Percentiles rank a stretch among this genome's conserved stretches.
phyloP scores from a whole-genome alignment of 1,284 basidiomycete species.

The Malassezia psittaci region DNA sequence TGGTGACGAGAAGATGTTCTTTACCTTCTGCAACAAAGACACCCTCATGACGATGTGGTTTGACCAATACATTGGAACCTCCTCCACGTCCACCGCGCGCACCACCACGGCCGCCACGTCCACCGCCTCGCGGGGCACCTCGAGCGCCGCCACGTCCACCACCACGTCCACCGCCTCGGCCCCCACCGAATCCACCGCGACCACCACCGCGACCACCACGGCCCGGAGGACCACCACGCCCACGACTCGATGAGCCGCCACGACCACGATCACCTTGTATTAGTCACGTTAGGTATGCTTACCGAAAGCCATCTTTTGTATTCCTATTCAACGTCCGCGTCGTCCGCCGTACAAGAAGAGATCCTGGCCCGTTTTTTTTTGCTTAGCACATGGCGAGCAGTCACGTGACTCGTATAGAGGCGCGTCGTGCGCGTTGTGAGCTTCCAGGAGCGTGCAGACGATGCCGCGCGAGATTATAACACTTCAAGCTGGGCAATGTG shows the following conservation, averaged over 20 bases:
- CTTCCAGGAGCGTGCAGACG: background rate
- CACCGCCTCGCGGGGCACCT: conserved; percentile 33
- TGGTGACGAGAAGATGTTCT: conserved; percentile 92
- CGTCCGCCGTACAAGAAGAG: conserved; percentile 8
- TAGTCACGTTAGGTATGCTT: conserved; percentile 14
- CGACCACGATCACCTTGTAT: conserved; percentile 23
- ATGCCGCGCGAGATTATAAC: conserved; percentile 47
- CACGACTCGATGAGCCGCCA: conserved; percentile 27
- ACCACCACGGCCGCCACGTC: conserved; percentile 38
- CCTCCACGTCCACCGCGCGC: conserved; percentile 54
- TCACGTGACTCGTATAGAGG: conserved; percentile 9
- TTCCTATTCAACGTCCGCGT: conserved; percentile 1
- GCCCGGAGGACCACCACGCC: conserved; percentile 23
- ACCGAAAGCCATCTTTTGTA: conserved; percentile 15
- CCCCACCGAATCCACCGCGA: conserved; percentile 30
- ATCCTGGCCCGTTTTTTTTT: conserved; percentile 10
- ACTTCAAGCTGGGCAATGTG: conserved; percentile 46
- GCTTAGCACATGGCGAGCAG: conserved; percentile 9
- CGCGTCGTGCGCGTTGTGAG: conserved; percentile 9
- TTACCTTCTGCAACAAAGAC: conserved; percentile 59
- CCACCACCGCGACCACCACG: conserved; percentile 25
- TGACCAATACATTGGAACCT: conserved; percentile 67
- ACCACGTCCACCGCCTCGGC: conserved; percentile 20
- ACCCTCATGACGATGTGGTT: conserved; percentile 88
- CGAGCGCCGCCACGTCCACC: conserved; percentile 26